Base-by-base conservation (phyloP, 768 basidiomycete genomes). In the Suillus sp. region DNA sequence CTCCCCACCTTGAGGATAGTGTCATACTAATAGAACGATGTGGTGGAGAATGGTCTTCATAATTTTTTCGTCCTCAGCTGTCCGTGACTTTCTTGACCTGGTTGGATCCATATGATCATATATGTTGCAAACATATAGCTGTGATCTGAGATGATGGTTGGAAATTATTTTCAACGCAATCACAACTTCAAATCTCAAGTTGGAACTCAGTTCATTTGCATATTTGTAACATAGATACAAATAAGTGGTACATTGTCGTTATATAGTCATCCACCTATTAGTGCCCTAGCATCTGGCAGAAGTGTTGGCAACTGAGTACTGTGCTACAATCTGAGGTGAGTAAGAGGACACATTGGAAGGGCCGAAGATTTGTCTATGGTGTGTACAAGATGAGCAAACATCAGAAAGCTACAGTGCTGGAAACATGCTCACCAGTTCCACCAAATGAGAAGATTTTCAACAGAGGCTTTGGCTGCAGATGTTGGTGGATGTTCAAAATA, bases 401-500 rank as follows among this genome's bases (percentile, higher is more conserved):
- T 14, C 16, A n/a, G n/a, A 9, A 45, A 45, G n/a, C 43, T 45
- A n/a, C 37, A 37, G 2, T 37, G n/a, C 20, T 16, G 13, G 38
- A 16, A 45, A n/a, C n/a, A n/a, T 9, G 32, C 64, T 51, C 25
- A 67, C 66, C 40, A 10, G 40, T 63, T 63, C 64, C 59, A 65
- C 64, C 62, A 66, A 14, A 59, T 6, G 14, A 69, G 60, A 10
- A 67, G 59, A 0, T 25, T 25, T 16, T 57, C 51, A n/a, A 65
- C 50, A 3, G 42, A 30, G 0, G 8, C 10, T 30, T 62, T 42
- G 20, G 42, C 64, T 10, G n/a, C n/a, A 4, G 42, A 8, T 11
- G 57, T 58, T 13, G 47, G 11, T 2, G 50, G 30, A 3, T 25
- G 45, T 35, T 69, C 62, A 34, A 69, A 69, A 38, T 53, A 67